These are phyloP conservation scores for Ceratocystis huliohia DNA, from an alignment of 2,329 filamentous ascomycete species.

Conservation along the genomic window DNA sequence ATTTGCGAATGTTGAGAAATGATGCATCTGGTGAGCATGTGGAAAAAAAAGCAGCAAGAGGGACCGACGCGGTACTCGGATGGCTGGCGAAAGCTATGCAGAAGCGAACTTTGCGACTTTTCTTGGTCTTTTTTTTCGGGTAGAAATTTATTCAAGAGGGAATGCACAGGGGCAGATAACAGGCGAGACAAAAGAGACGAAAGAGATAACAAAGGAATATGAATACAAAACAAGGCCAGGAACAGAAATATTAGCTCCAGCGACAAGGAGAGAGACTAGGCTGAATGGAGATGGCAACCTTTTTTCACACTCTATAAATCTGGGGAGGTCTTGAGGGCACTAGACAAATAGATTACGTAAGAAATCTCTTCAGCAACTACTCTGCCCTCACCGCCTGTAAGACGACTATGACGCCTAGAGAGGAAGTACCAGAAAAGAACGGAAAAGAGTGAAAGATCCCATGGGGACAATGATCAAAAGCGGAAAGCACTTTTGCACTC, in stretches of 20 bases:
- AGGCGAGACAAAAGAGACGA: background rate
- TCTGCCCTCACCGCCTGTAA: too few relatives aligned
- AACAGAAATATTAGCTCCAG: background rate
- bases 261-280: background rate
- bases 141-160: background rate
- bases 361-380: too few relatives aligned
- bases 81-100: background rate
- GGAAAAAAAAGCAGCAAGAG: too few relatives aligned
- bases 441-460: too few relatives aligned
- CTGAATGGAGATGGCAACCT: background rate
- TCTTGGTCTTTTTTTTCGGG: background rate
- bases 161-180: background rate
- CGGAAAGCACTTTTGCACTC: too few relatives aligned
- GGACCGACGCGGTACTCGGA: background rate
- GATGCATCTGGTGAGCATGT: too few relatives aligned
- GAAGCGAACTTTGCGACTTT: too few relatives aligned
- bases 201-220: background rate
- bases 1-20: too few relatives aligned
- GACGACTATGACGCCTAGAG: too few relatives aligned
- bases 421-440: too few relatives aligned
- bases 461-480: too few relatives aligned
- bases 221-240: background rate
- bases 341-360: too few relatives aligned
- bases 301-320: background rate
- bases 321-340: background rate